phyloP scores from a whole-genome alignment of 176 grass and related monocot genomes.

The Zizania latifolia region DNA sequence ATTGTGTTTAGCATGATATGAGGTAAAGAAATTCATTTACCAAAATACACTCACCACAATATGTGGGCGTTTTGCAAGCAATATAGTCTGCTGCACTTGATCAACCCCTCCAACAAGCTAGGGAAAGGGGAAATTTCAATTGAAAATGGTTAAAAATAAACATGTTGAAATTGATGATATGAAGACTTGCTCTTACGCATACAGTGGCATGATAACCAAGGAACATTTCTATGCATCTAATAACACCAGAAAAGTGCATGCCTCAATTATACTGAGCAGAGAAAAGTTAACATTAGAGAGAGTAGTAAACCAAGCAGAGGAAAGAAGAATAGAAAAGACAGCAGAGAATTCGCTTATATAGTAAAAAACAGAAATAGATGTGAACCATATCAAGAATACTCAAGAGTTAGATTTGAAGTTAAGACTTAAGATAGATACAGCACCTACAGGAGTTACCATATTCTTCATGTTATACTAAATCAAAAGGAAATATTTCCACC shows the following conservation, averaged over 20 bases:
- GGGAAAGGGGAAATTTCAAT: constrained; percentile 3
- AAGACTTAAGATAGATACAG: background rate
- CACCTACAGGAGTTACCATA: background rate
- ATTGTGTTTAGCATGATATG: background rate
- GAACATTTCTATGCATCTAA: background rate
- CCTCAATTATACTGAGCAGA: background rate
- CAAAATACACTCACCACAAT: constrained; percentile 54
- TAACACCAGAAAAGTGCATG: background rate
- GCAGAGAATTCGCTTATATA: background rate
- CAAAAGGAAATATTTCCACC: background rate
- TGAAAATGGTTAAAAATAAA: background rate
- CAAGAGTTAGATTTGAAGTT: too few species aligned
- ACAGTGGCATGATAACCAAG: background rate
- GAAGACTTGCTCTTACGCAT: background rate
- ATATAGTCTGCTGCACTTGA: constrained; percentile 71
- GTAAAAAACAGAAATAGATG: background rate
- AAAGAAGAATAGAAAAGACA: background rate
- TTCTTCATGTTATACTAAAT: background rate
- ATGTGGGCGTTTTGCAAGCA: constrained; percentile 79
- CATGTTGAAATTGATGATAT: background rate
- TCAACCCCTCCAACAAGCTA: constrained; percentile 96
- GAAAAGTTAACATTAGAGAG: background rate
- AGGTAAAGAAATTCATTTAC: background rate
- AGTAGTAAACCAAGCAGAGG: background rate
- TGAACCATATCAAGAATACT: background rate